Conservation (phyloP, 2,329 filamentous ascomycete genomes). For the Thielaviopsis punctulata region DNA sequence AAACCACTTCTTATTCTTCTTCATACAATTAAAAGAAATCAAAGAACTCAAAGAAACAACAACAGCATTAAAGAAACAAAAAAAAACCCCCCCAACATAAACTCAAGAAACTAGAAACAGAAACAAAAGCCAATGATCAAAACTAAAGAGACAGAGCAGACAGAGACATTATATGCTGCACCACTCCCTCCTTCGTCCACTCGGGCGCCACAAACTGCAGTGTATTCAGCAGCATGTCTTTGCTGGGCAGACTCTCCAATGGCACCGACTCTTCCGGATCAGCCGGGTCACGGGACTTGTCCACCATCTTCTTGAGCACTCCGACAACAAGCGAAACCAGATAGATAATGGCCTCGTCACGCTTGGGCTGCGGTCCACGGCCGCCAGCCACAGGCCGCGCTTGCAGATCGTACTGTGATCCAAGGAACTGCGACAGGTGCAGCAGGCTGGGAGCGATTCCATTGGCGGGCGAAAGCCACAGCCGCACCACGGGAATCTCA, state of each 20-base stretch:
- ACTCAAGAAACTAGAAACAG: neutral
- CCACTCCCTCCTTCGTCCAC: constrained; percentile 45
- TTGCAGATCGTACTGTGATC: constrained; percentile 39
- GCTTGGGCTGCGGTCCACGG: constrained; percentile 20
- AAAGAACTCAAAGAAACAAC: neutral
- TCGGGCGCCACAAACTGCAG: constrained; percentile 46
- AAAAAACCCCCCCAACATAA: neutral
- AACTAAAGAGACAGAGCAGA: constrained; percentile 34
- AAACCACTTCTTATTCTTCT: neutral
- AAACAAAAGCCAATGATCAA: neutral
- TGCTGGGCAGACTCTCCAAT: constrained; percentile 44
- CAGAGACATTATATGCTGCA: constrained; percentile 55
- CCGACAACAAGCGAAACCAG: constrained; percentile 53
- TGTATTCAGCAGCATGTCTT: constrained; percentile 49
- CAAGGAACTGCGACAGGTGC: constrained; percentile 56
- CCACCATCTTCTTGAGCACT: constrained; percentile 48
- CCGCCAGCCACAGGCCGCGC: constrained; percentile 20
- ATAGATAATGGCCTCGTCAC: constrained; percentile 37
- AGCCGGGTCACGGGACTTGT: constrained; percentile 46
- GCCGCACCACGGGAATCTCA: constrained; percentile 55
- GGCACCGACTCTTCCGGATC: constrained; percentile 35
- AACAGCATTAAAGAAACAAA: constrained; percentile 2
- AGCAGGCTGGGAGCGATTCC: constrained; percentile 70
- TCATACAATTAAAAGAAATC: neutral
- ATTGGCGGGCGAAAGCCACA: constrained; percentile 71